Conservation (phyloP, 2,329 filamentous ascomycete genomes). For the Fusarium camptoceras region DNA sequence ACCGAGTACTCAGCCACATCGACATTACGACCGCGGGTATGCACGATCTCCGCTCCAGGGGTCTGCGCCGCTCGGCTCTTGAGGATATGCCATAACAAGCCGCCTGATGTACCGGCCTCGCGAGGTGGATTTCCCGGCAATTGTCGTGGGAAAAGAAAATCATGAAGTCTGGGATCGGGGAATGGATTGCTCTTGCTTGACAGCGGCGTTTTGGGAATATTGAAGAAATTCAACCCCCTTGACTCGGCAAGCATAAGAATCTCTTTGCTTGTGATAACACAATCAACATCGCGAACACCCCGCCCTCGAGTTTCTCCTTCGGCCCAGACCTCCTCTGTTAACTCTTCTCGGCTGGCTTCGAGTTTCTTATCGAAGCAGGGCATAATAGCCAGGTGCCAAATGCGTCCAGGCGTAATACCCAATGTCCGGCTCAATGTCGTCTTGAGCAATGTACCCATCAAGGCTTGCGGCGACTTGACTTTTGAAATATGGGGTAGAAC, state of each 20-base stretch:
- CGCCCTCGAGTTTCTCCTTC: conserved; percentile 60
- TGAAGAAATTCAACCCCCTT: conserved; percentile 80
- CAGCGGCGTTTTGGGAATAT: conserved; percentile 71
- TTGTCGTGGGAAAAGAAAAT: conserved; percentile 77
- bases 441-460: conserved; percentile 91
- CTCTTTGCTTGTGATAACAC: conserved; percentile 96
- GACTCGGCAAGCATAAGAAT: conserved; percentile 89
- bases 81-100: conserved; percentile 88
- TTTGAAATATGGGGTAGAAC: conserved; percentile 90
- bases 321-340: conserved; percentile 84
- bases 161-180: conserved; percentile 76
- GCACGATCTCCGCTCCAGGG: conserved; percentile 77
- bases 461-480: conserved; percentile 92
- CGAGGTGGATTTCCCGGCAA: conserved; percentile 58
- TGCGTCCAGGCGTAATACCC: conserved; percentile 78
- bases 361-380: conserved; percentile 99
- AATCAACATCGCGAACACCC: conserved; percentile 89
- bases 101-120: conserved; percentile 83
- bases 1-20: conserved; percentile 91
- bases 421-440: conserved; percentile 80
- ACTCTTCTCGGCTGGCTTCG: conserved; percentile 91
- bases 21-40: conserved; percentile 82
- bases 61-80: conserved; percentile 77
- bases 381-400: conserved; percentile 98
- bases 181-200: conserved; percentile 65